A percentile compares a stretch with the other conserved stretches of the same genome.
phyloP scores from a whole-genome alignment of 495 filamentous ascomycete species.

The Penicillium cinerascens region DNA sequence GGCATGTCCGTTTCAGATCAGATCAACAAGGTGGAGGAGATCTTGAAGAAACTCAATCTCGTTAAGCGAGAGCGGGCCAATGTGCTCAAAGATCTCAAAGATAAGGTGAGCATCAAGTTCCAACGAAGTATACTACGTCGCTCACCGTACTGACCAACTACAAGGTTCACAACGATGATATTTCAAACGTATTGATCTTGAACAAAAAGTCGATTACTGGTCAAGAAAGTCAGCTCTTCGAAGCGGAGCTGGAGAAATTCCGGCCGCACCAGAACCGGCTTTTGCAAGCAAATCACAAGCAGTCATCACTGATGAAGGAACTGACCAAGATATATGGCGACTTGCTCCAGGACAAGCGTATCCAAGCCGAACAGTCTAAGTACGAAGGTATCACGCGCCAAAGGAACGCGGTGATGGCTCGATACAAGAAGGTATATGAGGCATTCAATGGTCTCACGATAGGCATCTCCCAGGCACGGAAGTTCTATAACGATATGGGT shows the following conservation, averaged over 20 bases:
- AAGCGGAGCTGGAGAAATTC: conserved; percentile 94
- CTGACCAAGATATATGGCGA: conserved; percentile 83
- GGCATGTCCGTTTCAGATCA: conserved; percentile 81
- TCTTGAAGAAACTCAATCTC: conserved; percentile 85
- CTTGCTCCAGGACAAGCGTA: conserved; percentile 89
- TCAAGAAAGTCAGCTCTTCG: conserved; percentile 86
- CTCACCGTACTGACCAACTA: conserved; percentile 1
- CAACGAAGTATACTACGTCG: background rate
- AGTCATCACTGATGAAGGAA: conserved; percentile 90
- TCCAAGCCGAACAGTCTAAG: conserved; percentile 88
- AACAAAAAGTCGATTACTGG: conserved; percentile 89
- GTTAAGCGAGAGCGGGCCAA: conserved; percentile 87
- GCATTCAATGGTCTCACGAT: conserved; percentile 88
- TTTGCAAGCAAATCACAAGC: conserved; percentile 90
- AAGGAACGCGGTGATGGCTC: conserved; percentile 72
- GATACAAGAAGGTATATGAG: conserved; percentile 89
- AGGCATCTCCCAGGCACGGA: conserved; percentile 78
- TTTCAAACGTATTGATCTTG: conserved; percentile 91
- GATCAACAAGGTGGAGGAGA: conserved; percentile 82
- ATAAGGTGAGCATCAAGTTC: conserved; percentile 60
- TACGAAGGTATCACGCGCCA: conserved; percentile 87
- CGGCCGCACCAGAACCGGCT: conserved; percentile 87
- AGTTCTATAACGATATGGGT: conserved; percentile 93
- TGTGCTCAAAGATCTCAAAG: conserved; percentile 93
- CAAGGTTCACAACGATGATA: conserved; percentile 92